These are phyloP conservation scores for Serendipita sp. DNA, from an alignment of 768 basidiomycete species.

Conservation along the genomic window DNA sequence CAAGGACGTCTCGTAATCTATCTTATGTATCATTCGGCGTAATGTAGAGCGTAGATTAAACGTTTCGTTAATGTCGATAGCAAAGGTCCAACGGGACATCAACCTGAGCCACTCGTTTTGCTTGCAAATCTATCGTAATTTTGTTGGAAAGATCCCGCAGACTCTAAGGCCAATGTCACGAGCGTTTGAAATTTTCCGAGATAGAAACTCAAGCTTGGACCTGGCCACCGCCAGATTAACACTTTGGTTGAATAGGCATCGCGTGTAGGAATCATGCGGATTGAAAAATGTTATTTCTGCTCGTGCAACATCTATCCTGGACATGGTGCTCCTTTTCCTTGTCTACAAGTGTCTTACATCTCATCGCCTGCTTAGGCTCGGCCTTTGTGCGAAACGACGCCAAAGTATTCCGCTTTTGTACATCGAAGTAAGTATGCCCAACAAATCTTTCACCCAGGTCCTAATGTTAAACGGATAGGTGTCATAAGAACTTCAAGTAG, in stretches of 20 bases:
- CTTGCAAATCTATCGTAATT: no score
- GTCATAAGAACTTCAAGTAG: slow-evolving; percentile 99
- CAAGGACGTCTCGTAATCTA: no score
- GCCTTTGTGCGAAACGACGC: slow-evolving; percentile 97
- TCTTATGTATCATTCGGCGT: no score
- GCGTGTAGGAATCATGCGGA: slow-evolving; percentile 41
- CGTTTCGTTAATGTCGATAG: no score
- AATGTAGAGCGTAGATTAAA: no score
- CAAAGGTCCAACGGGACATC: no score
- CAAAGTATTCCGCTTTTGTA: slow-evolving; percentile 95
- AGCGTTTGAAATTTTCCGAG: no score
- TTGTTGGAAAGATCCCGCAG: no score
- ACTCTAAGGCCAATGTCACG: no score
- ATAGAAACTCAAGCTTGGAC: neutral
- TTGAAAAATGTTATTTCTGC: slow-evolving; percentile 98
- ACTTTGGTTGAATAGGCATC: neutral
- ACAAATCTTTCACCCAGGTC: neutral
- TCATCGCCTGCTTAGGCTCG: slow-evolving; percentile 33
- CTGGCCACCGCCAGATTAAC: neutral
- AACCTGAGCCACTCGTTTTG: no score
- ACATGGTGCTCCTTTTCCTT: slow-evolving; percentile 40
- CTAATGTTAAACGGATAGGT: slow-evolving; percentile 32
- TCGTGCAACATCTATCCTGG: slow-evolving; percentile 94
- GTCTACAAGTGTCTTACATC: neutral
- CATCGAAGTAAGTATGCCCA: slow-evolving; percentile 58